Conservation (phyloP, 2,329 filamentous ascomycete species). For the Penicillium griseofulvum region DNA sequence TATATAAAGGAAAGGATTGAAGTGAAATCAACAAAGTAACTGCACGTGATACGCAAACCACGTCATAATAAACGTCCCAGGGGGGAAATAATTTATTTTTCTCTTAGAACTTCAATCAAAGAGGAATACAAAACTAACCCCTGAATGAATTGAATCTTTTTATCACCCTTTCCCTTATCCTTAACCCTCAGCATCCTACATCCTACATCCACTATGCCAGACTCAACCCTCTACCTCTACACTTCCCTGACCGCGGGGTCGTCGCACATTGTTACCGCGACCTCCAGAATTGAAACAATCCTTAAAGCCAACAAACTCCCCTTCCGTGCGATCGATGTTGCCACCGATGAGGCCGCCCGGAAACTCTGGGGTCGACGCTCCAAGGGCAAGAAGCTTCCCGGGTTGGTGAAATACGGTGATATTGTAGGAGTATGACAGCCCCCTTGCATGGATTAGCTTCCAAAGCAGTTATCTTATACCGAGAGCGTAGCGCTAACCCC, state of each 20-base stretch:
- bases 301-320: constrained; percentile 90
- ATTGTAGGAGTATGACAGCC: constrained; percentile 68
- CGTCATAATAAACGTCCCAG: not conserved
- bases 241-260: constrained; percentile 94
- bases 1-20: not conserved
- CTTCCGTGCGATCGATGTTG: constrained; percentile 88
- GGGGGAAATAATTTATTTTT: not conserved
- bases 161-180: not conserved
- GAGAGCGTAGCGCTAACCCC: not conserved
- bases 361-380: constrained; percentile 84
- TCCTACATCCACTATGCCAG: constrained; percentile 32
- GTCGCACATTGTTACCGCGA: constrained; percentile 93
- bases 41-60: constrained; percentile 3
- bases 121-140: not conserved
- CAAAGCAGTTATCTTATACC: not conserved
- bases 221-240: constrained; percentile 81
- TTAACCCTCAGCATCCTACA: not conserved
- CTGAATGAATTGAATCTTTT: not conserved
- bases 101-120: not conserved
- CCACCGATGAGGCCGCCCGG: constrained; percentile 82
- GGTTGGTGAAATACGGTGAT: constrained; percentile 79
- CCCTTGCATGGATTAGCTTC: not conserved
- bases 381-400: constrained; percentile 84
- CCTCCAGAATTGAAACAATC: constrained; percentile 92
- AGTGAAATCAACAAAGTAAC: not conserved